phyloP scores from a whole-genome alignment of 208 protist genomes.

The Angomonas deanei region DNA sequence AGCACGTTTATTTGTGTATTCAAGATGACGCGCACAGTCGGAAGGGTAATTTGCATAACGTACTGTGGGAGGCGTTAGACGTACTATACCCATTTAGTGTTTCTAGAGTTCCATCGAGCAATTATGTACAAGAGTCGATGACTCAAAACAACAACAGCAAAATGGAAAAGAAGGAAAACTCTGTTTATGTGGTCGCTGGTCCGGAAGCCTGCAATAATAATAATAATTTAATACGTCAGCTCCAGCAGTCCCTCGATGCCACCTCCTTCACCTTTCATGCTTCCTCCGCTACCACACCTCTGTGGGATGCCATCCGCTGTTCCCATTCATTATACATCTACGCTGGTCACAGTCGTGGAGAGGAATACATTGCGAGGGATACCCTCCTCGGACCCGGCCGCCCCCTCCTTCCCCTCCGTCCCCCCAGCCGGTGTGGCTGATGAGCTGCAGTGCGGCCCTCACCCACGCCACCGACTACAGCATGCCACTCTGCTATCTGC shows the following conservation, averaged over 20 bases:
- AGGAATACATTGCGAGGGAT: conserved; percentile 29
- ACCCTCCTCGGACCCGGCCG: conserved; percentile 48
- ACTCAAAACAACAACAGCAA: too few relatives aligned
- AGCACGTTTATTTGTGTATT: conserved; percentile 54
- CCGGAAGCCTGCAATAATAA: too few relatives aligned
- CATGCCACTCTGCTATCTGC: conserved; percentile 69
- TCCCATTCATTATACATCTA: conserved; percentile 38
- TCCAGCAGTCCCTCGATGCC: background rate
- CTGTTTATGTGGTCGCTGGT: too few relatives aligned
- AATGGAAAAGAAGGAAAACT: too few relatives aligned
- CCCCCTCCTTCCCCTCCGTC: conserved; percentile 4
- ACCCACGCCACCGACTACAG: conserved; percentile 25
- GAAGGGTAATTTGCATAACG: conserved; percentile 21
- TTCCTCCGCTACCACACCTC: background rate
- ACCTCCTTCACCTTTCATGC: conserved; percentile 19
- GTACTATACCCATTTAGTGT: conserved; percentile 31
- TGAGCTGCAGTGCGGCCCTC: conserved; percentile 80
- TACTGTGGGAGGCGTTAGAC: conserved; percentile 63
- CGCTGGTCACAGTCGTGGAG: conserved; percentile 59
- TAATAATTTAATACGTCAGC: too few relatives aligned
- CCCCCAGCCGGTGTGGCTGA: conserved; percentile 37
- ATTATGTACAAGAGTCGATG: conserved; percentile 15
- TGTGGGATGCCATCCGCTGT: background rate
- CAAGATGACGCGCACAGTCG: conserved; percentile 4
- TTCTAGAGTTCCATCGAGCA: conserved; percentile 35